A percentile compares a stretch with the other conserved stretches of the same genome.
phyloP scores from a whole-genome alignment of 352 stramenopile species.

The Phytopythium mirpurense region DNA sequence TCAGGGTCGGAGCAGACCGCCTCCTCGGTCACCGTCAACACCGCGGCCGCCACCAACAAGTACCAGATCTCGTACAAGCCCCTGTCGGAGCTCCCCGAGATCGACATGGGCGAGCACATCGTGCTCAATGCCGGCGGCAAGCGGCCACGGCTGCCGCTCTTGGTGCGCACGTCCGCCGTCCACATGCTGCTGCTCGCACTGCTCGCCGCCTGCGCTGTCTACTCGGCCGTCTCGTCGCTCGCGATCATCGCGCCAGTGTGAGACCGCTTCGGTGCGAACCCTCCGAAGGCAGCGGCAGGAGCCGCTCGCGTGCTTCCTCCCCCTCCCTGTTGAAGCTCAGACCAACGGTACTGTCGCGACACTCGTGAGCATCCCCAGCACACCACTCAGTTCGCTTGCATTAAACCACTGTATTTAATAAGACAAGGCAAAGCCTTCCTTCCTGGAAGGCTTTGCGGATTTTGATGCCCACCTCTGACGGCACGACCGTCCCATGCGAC shows the following conservation, averaged over 20 bases:
- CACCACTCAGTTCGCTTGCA: no score
- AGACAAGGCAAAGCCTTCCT: not conserved
- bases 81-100: slow-evolving; percentile 34
- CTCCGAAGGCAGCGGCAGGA: not conserved
- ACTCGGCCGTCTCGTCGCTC: slow-evolving; percentile 18
- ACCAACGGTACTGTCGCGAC: not conserved
- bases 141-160: slow-evolving; percentile 14
- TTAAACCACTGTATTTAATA: not conserved
- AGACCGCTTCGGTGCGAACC: not conserved
- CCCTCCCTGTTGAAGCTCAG: not conserved
- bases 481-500: no score
- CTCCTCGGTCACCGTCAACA: slow-evolving; percentile 3
- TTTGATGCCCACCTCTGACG: no score
- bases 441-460: no score
- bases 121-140: slow-evolving; percentile 35
- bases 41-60: slow-evolving; percentile 16
- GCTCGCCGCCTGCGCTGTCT: slow-evolving; percentile 15
- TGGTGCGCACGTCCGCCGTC: slow-evolving; percentile 15
- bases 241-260: slow-evolving; percentile 3
- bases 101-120: slow-evolving; percentile 59
- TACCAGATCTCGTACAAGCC: slow-evolving; percentile 70
- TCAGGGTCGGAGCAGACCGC: slow-evolving; percentile 14
- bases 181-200: slow-evolving; percentile 17
- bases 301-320: not conserved
- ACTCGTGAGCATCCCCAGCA: no score